Evolutionary conservation across 495 filamentous ascomycete species (phyloP), one percentile per base, ranked within the genome.

Genomic region (Annulohypoxylon nitens): DNA sequence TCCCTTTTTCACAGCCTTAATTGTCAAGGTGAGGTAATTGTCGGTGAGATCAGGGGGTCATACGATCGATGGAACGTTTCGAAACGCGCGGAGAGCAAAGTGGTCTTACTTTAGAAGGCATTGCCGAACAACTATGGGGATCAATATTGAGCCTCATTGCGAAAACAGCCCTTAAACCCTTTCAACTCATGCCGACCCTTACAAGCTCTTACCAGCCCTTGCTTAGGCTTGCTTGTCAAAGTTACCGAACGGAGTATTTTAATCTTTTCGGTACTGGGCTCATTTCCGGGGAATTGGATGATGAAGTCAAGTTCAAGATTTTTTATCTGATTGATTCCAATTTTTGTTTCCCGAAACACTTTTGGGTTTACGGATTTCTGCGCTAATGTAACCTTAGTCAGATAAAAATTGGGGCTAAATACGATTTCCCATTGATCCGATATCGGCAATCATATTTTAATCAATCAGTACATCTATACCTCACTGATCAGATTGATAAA

Each of bases 61-160:
- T 74, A 67, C 67, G 71, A 74, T 74, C n/a, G 61, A 74, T 70
- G 66, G 71, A 63, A 74, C 16, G 71, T 70, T 74, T 74, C 67
- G 57, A 74, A 66, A 58, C 41, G 50, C 45, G 16, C 36, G 25
- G 18, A 69, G 50, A 62, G n/a, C 23, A 39, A 70, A 50, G 36
- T 64, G 58, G 59, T 67, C 47, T 70, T 62, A 61, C 47, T 63
- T 33, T 62, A 30, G 16, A 61, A 39, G 25, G 11, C 57, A 60
- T 55, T 57, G 30, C 53, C 30, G 30, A 37, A 37, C 7, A 20
- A n/a, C n/a, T 36, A 10, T 57, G 45, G 63, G 64, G 50, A 20
- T 36, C 48, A 66, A 57, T 37, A 39, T 61, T 61, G 55, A 69
- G 71, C 65, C 65, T 65, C 71, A 69, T 53, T 43, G 65, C 55